phyloP scores from a whole-genome alignment of 208 protist species.

The Porcisia hertigi region DNA sequence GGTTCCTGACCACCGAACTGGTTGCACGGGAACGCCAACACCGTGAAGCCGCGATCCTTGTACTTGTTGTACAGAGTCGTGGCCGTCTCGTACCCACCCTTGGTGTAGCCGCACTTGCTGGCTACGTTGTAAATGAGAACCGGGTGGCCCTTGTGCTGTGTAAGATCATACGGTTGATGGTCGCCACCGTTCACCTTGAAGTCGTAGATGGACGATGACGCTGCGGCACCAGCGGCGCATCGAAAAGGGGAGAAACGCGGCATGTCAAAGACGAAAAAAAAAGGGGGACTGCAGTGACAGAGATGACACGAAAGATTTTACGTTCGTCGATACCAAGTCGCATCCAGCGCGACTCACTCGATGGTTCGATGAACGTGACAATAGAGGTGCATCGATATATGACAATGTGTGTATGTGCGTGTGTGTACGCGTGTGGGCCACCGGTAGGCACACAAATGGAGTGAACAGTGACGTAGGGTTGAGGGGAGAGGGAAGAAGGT shows the following conservation, averaged over 20 bases:
- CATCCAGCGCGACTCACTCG: background rate
- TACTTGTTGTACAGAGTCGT: constrained; percentile 86
- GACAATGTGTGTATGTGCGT: background rate
- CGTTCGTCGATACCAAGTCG: background rate
- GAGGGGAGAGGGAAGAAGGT: background rate
- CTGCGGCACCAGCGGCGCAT: background rate
- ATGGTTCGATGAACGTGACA: background rate
- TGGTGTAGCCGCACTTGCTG: constrained; percentile 89
- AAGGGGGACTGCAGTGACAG: background rate
- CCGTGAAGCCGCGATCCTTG: constrained; percentile 83
- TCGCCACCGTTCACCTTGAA: constrained; percentile 66
- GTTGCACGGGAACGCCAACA: constrained; percentile 94
- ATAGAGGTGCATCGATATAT: background rate
- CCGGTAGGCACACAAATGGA: background rate
- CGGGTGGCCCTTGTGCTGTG: constrained; percentile 84
- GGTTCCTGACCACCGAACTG: constrained; percentile 90
- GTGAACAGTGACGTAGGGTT: background rate
- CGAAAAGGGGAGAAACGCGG: background rate
- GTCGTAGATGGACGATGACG: constrained; percentile 67
- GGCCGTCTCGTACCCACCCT: constrained; percentile 77
- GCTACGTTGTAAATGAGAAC: constrained; percentile 94
- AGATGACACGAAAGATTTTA: background rate
- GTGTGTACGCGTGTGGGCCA: background rate
- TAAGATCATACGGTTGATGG: constrained; percentile 79
- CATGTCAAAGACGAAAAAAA: background rate